phyloP scores from a whole-genome alignment of 306 rosid genomes.

The Rubus idaeus region DNA sequence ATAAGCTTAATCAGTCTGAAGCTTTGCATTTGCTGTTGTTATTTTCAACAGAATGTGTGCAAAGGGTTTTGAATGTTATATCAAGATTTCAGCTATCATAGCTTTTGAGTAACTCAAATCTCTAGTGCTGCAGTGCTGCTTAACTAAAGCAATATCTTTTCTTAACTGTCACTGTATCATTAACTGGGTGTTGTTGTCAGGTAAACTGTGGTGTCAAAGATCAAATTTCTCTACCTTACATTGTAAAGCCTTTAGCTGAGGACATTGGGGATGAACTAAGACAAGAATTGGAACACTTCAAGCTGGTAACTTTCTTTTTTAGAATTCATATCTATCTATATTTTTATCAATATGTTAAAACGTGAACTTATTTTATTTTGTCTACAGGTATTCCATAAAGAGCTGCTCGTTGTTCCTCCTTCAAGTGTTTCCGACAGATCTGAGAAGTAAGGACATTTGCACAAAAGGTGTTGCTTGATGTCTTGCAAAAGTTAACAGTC shows the following conservation, averaged over 20 bases:
- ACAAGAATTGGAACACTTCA: slow-evolving; percentile 30
- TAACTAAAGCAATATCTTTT: neutral
- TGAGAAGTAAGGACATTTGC: neutral
- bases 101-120: neutral
- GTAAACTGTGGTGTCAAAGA: slow-evolving; percentile 12
- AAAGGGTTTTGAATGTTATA: neutral
- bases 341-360: neutral
- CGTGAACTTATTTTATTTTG: neutral
- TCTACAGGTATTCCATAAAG: slow-evolving; percentile 24
- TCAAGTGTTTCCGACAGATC: slow-evolving; percentile 19
- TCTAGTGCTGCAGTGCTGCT: neutral
- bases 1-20: neutral
- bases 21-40: neutral
- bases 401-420: slow-evolving; percentile 14
- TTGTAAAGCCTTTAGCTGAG: slow-evolving; percentile 12
- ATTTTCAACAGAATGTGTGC: neutral
- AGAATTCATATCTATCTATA: neutral
- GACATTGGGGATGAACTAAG: slow-evolving; percentile 22
- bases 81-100: neutral
- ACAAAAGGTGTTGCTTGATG: neutral
- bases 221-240: slow-evolving; percentile 13
- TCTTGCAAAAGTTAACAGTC: neutral
- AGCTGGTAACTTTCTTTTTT: slow-evolving; percentile 14
- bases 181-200: slow-evolving; percentile 18
- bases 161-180: neutral